Conservation (phyloP, 73 alveolate genomes). For the Blepharisma japonicum region DNA sequence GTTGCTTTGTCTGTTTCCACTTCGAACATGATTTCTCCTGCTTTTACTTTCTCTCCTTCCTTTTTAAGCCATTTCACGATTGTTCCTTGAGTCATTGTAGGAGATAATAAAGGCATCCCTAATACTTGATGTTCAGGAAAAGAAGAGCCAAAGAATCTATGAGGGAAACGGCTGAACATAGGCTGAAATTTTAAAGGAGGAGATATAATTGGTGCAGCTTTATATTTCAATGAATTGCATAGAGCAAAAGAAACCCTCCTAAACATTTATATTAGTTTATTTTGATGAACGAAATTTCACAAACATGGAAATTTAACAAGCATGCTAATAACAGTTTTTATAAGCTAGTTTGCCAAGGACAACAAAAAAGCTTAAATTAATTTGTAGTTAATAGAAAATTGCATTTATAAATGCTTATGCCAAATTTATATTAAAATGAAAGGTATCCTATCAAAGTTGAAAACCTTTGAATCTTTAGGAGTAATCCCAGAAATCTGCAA, state of each 20-base stretch:
- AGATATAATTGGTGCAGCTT: no score
- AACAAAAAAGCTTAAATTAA: no score
- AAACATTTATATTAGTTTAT: slow-evolving; percentile 26
- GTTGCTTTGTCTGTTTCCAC: slow-evolving; percentile 90
- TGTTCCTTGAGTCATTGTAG: slow-evolving; percentile 88
- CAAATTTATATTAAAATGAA: no score
- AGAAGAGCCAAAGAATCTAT: neutral
- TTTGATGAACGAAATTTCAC: no score
- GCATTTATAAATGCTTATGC: no score
- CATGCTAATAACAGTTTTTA: no score
- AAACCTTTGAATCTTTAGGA: slow-evolving; percentile 40
- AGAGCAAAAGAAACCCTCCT: slow-evolving; percentile 18
- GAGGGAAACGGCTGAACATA: no score
- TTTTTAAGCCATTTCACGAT: slow-evolving; percentile 72
- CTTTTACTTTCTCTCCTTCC: slow-evolving; percentile 70
- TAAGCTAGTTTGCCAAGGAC: no score
- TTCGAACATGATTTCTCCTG: slow-evolving; percentile 79
- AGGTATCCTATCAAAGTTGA: neutral
- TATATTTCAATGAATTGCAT: no score
- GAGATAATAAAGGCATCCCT: slow-evolving; percentile 83
- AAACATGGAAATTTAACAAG: no score
- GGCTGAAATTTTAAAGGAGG: no score
- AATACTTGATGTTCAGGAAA: slow-evolving; percentile 52
- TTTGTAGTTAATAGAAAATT: no score
- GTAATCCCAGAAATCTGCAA: slow-evolving; percentile 6